phyloP scores from a whole-genome alignment of 2,329 filamentous ascomycete species.

The Metarhizium humberi region DNA sequence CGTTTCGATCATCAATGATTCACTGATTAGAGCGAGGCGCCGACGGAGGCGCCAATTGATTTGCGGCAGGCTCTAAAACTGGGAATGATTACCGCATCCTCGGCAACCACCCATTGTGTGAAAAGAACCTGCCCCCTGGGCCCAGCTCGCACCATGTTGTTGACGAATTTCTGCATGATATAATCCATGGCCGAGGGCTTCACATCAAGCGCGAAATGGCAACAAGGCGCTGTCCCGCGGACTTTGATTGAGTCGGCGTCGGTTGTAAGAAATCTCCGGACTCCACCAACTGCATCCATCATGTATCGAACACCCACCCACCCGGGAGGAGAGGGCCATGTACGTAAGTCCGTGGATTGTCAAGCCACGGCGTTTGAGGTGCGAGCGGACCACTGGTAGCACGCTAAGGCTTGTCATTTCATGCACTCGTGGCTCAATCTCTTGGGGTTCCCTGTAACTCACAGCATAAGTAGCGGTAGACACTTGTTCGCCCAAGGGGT shows the following conservation, averaged over 20 bases:
- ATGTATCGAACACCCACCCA: constrained; percentile 1
- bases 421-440: background rate
- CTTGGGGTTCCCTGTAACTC: background rate
- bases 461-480: no score
- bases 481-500: no score
- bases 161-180: background rate
- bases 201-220: background rate
- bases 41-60: no score
- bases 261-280: constrained; percentile 16
- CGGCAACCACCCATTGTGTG: no score
- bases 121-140: no score
- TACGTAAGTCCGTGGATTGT: background rate
- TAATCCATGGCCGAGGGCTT: background rate
- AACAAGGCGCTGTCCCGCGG: constrained; percentile 9
- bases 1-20: no score
- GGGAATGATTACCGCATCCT: no score
- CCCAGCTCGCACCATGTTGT: no score
- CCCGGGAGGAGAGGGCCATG: background rate
- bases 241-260: constrained; percentile 15
- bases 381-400: background rate
- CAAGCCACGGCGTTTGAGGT: background rate
- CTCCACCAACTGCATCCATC: background rate
- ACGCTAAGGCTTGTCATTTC: background rate
- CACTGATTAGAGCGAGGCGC: no score
- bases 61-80: no score